Evolutionary conservation across 768 basidiomycete species (phyloP), one percentile per base, ranked within the genome.

Genomic region (Coprinellus aureogranulatus): DNA sequence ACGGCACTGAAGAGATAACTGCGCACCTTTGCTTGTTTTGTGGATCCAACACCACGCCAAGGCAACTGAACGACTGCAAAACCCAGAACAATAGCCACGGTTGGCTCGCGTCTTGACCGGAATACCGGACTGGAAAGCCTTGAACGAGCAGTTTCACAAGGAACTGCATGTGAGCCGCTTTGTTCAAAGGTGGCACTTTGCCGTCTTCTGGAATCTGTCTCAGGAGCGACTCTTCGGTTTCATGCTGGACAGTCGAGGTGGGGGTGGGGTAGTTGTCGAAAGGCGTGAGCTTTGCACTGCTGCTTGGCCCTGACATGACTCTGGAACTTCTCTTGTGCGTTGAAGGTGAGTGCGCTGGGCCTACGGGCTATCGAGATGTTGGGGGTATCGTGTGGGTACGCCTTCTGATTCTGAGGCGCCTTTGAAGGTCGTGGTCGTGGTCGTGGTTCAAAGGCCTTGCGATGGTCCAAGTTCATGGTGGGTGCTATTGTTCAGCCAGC

Each of bases 51-150:
- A 76, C 87, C 6, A 92, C 86, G 50, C 93, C 91, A 44, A 96
- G 67, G 2, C 86, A 67, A 63, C 89, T 88, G 64, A 97, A 89
- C 14, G 87, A 79, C 64, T 99, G 94, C 10, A 95, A 68, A 0
- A 86, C 87, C 95, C 97, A 98, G 73, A 91, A 98, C 58, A 98
- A 69, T 27, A 98, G 75, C 97, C 97, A 98, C 0, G 97, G 90
- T 64, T 96, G 88, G 62, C 92, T 94, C 0, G 96, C 95, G 68
- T 98, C 97, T 65, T 98, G 89, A 46, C 85, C 86, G 20, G 77
- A 80, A 68, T 92, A 98, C 55, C 86, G 78, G 11, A 79, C 75
- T 0, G 94, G 92, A 44, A 98, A 89, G 2, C 92, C 86, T 66
- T 93, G 89, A 8, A 86, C 66, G 53, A 93, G 79, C 60, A 87